Conservation (phyloP, 2,329 filamentous ascomycete genomes). For the Aspergillus candidus region DNA sequence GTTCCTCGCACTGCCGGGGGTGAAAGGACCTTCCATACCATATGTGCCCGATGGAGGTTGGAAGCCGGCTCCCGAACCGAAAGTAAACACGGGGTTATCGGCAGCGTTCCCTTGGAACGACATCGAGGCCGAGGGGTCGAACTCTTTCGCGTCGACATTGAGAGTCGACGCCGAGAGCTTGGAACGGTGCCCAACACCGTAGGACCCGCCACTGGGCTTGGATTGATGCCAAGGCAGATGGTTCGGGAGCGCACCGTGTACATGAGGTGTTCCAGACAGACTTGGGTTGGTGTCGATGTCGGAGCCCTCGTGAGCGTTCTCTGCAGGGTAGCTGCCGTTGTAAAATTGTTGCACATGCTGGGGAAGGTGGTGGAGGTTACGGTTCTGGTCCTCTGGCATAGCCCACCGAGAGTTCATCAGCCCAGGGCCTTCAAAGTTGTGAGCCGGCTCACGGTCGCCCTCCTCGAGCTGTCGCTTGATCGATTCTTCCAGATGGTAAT, state of each 20-base stretch:
- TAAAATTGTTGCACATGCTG: constrained; percentile 32
- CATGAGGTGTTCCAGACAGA: constrained; percentile 58
- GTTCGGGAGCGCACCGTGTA: constrained; percentile 22
- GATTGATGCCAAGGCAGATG: constrained; percentile 31
- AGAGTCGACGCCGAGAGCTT: constrained; percentile 69
- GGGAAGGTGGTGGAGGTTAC: constrained; percentile 18
- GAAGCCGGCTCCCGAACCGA: constrained; percentile 24
- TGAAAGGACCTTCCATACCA: constrained; percentile 64
- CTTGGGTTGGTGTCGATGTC: constrained; percentile 71
- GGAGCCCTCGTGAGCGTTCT: constrained; percentile 47
- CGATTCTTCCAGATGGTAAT: constrained; percentile 77
- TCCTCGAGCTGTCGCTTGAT: constrained; percentile 73
- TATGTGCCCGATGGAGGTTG: constrained; percentile 46
- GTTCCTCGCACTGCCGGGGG: constrained; percentile 42
- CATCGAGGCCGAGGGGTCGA: constrained; percentile 57
- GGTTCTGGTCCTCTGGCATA: constrained; percentile 26
- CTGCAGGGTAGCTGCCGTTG: constrained; percentile 25
- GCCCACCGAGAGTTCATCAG: constrained; percentile 34
- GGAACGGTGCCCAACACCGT: constrained; percentile 54
- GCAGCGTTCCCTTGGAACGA: constrained; percentile 36
- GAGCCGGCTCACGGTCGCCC: constrained; percentile 51
- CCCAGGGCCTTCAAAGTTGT: constrained; percentile 22
- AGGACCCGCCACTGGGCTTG: constrained; percentile 28
- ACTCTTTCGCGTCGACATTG: constrained; percentile 84
- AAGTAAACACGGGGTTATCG: constrained; percentile 24